These are phyloP conservation scores for Diospyros kaki DNA, from an alignment of 148 eudicot species.

Conservation along the genomic window DNA sequence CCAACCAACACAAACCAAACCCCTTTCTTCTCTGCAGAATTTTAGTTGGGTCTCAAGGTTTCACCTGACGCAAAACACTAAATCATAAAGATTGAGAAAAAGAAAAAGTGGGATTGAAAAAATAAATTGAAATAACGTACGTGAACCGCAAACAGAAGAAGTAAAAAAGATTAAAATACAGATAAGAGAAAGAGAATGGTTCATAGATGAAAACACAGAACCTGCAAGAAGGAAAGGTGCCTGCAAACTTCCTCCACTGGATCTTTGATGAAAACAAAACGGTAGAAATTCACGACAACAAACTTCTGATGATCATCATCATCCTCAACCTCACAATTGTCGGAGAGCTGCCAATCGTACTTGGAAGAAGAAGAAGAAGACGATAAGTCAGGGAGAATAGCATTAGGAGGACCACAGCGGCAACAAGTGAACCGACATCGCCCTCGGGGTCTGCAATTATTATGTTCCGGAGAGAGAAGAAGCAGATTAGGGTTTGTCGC, in stretches of 20 bases:
- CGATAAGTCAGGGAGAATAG: background rate
- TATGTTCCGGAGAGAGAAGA: no score
- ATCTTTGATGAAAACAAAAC: slow-evolving; percentile 45
- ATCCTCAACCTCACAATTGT: background rate
- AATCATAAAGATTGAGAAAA: no score
- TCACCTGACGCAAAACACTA: no score
- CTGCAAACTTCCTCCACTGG: slow-evolving; percentile 64
- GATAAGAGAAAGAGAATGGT: background rate
- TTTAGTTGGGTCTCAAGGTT: no score
- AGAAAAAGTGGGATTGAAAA: no score
- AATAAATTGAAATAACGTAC: background rate
- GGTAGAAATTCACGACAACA: slow-evolving; percentile 77
- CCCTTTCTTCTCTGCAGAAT: no score
- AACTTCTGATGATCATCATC: slow-evolving; percentile 22
- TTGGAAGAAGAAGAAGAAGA: background rate
- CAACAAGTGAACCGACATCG: background rate
- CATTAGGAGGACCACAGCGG: background rate
- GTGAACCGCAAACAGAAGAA: background rate
- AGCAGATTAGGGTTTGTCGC: no score
- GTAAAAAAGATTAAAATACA: background rate
- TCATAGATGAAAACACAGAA: background rate
- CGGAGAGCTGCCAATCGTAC: background rate
- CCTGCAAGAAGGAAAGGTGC: slow-evolving; percentile 75
- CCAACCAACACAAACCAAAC: no score
- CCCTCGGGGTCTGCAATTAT: no score